Base-by-base conservation (phyloP, 805 yeast species). In the Myxozyma geophila region DNA sequence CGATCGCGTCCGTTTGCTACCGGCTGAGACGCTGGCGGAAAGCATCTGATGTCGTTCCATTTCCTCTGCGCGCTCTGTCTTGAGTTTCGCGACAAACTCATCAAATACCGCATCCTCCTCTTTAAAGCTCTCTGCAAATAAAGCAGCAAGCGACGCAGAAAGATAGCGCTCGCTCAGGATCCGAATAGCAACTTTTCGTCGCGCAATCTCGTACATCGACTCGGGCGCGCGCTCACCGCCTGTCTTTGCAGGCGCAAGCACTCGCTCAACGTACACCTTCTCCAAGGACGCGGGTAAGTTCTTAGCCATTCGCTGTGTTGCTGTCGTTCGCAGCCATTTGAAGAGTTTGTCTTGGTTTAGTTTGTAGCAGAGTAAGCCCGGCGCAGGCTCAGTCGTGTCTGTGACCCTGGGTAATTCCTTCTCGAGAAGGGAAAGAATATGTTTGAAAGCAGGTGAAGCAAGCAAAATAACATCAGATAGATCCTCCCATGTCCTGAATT, bases 161-260 rank as follows among this genome's bases (percentile, higher is more conserved):
- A 33, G 67, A 60, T 23, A 75, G 64, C 69, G 71, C 9, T 70
- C 66, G 37, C 67, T 44, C 10, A 75, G 43, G 41, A 75, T 60
- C 39, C 61, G 52, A 12, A 66, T 59, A 2, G 75, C 75, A 23
- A 52, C 39, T 44, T 43, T 54, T 10, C 23, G 40, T 35, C 64
- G 56, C 28, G 70, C 68, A 17, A 36, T 49, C 12, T 28, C 48
- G 44, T 48, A 43, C 59, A 69, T 63, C n/a, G 48, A 56, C n/a
- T 64, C 63, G 13, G 67, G 63, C 1, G 60, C 60, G 17, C 54
- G 23, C n/a, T 43, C 53, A 13, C 60, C 71, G n/a, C 48, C 48
- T 7, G 57, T 39, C 28, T 54, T 36, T 7, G 56, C 61, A 15
- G 64, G 62, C 21, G 61, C 60, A 7, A 68, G 58, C 35, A n/a